phyloP scores from a whole-genome alignment of 2,329 filamentous ascomycete species.

The Pseudogymnoascus sp. region DNA sequence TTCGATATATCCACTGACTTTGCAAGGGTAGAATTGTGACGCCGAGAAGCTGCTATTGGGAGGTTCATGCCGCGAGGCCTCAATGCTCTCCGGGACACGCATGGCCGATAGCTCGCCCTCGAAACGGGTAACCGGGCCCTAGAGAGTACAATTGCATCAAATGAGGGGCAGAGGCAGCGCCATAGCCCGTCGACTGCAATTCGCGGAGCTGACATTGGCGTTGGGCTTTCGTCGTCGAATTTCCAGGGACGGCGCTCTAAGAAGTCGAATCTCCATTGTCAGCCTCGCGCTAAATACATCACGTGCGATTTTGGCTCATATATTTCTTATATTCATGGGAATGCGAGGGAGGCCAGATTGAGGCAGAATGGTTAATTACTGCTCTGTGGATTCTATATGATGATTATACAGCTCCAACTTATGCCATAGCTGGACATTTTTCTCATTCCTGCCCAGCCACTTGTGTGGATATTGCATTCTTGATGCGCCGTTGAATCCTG shows the following conservation, averaged over 20 bases:
- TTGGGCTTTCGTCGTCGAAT: constrained; percentile 6
- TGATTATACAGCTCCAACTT: constrained; percentile 5
- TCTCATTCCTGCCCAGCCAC: neutral
- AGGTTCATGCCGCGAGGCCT: neutral
- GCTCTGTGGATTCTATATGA: constrained; percentile 7
- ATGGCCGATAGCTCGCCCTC: neutral
- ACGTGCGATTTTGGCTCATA: neutral
- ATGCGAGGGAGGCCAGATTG: neutral
- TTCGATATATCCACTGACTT: neutral
- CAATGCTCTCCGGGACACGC: neutral
- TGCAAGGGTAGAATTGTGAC: neutral
- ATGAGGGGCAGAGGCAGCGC: constrained; percentile 55
- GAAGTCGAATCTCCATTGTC: neutral
- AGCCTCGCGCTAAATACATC: neutral
- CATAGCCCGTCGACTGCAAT: constrained; percentile 51
- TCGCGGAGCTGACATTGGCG: constrained; percentile 30
- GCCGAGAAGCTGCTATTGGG: neutral
- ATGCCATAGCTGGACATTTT: neutral
- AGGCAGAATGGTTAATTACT: neutral
- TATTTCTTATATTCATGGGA: neutral
- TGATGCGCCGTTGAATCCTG: constrained; percentile 4
- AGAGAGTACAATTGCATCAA: constrained; percentile 36
- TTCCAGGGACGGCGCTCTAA: neutral
- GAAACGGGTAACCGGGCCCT: constrained; percentile 13
- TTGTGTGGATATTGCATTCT: neutral